Evolutionary conservation across 192 early-diverging fungal genomes (phyloP).

Genomic region (Paraglomus brasilianum): DNA sequence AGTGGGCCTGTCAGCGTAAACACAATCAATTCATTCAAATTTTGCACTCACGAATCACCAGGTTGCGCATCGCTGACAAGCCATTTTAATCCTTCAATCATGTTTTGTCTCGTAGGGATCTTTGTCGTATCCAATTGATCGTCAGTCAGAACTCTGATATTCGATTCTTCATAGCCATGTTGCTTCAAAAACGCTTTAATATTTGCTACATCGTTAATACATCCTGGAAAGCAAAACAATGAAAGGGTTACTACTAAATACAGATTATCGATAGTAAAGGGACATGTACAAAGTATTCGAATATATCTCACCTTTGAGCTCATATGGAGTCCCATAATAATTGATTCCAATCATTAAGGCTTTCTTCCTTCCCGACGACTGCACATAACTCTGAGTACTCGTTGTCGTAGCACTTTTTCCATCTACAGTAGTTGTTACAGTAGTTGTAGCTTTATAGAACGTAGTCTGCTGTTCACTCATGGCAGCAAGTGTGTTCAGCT

Average conservation of each 20-base stretch:
- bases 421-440: no score
- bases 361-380: slow-evolving; percentile 59
- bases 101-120: slow-evolving; percentile 74
- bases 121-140: slow-evolving; percentile 63
- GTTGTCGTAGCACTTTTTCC: no score
- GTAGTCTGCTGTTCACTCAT: no score
- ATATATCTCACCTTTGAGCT: slow-evolving; percentile 48
- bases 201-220: slow-evolving; percentile 83
- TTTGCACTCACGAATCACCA: slow-evolving; percentile 57
- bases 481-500: no score
- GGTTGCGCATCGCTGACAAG: slow-evolving; percentile 69
- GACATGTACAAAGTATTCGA: no score
- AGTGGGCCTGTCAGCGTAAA: no score
- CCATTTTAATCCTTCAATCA: slow-evolving; percentile 75
- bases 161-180: slow-evolving; percentile 64
- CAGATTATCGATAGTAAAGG: no score
- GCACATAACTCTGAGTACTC: no score
- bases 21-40: no score
- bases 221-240: slow-evolving; percentile 46
- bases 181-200: slow-evolving; percentile 68
- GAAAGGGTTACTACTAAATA: no score
- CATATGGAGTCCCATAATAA: slow-evolving; percentile 64
- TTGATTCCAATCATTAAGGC: slow-evolving; percentile 94
- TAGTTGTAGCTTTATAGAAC: no score
- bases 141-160: slow-evolving; percentile 77